phyloP scores from a whole-genome alignment of 768 basidiomycete genomes.

The Auriscalpium orientale region DNA sequence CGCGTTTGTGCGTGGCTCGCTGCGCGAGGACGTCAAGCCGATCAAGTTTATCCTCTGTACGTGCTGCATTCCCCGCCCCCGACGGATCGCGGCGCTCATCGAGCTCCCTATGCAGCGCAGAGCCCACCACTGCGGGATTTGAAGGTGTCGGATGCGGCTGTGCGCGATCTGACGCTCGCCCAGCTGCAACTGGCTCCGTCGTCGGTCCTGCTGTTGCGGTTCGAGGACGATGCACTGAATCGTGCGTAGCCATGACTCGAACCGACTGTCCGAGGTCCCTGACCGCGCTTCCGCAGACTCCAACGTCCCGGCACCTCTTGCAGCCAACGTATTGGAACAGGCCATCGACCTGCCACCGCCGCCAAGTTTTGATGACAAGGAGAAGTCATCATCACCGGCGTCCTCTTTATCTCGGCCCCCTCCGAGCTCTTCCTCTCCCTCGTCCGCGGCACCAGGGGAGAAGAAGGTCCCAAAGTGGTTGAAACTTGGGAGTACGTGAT shows the following conservation, averaged over 20 bases:
- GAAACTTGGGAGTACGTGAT: slow-evolving; percentile 39
- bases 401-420: slow-evolving; percentile 1
- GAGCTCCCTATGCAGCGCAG: slow-evolving; percentile 46
- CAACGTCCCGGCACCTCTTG: slow-evolving; percentile 56
- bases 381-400: slow-evolving; percentile 5
- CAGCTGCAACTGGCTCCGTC: slow-evolving; percentile 76
- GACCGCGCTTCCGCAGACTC: slow-evolving; percentile 32
- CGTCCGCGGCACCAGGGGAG: slow-evolving; percentile 20
- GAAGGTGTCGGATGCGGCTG: slow-evolving; percentile 69
- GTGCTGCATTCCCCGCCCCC: slow-evolving; percentile 19
- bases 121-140: slow-evolving; percentile 76
- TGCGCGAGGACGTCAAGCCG: slow-evolving; percentile 69
- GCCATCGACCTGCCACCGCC: slow-evolving; percentile 65
- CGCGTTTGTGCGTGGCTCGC: slow-evolving; percentile 67
- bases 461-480: slow-evolving; percentile 78
- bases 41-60: slow-evolving; percentile 81
- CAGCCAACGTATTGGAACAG: slow-evolving; percentile 43
- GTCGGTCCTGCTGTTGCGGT: slow-evolving; percentile 68
- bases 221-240: slow-evolving; percentile 66
- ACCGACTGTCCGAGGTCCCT: neutral
- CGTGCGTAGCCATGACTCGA: slow-evolving; percentile 32
- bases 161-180: slow-evolving; percentile 58
- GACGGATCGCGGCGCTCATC: neutral
- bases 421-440: slow-evolving; percentile 2
- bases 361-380: slow-evolving; percentile 25